A percentile compares a stretch with the other conserved stretches of the same genome.
phyloP scores from a whole-genome alignment of 352 stramenopile species.

The Phytophthora ohioensis region DNA sequence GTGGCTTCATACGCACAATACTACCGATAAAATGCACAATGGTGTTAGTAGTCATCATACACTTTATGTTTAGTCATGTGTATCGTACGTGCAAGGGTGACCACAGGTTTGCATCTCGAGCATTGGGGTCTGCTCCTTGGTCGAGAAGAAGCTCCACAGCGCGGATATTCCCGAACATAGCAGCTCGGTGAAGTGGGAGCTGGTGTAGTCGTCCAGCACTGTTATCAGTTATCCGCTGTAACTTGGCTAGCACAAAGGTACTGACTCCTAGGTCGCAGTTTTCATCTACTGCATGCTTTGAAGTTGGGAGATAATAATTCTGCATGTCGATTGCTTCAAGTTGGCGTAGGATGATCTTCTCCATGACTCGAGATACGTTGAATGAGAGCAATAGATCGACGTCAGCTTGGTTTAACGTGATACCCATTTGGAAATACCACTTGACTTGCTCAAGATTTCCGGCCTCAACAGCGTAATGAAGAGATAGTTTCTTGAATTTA shows the following conservation, averaged over 20 bases:
- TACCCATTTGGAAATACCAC: slow-evolving; percentile 45
- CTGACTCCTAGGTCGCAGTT: slow-evolving; percentile 45
- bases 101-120: slow-evolving; percentile 67
- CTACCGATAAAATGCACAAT: slow-evolving; percentile 23
- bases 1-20: slow-evolving; percentile 57
- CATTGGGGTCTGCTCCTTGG: slow-evolving; percentile 43
- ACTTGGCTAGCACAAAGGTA: slow-evolving; percentile 48
- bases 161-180: slow-evolving; percentile 53
- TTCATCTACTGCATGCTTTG: neutral
- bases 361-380: slow-evolving; percentile 32
- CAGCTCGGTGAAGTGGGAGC: slow-evolving; percentile 55
- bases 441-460: slow-evolving; percentile 53
- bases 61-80: neutral
- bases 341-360: slow-evolving; percentile 44
- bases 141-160: slow-evolving; percentile 53
- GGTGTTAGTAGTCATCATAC: neutral
- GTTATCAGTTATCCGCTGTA: slow-evolving; percentile 32
- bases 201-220: slow-evolving; percentile 41
- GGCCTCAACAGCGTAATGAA: slow-evolving; percentile 58
- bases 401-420: slow-evolving; percentile 39
- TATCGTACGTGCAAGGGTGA: slow-evolving; percentile 63
- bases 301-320: slow-evolving; percentile 28
- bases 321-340: slow-evolving; percentile 50
- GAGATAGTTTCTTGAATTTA: slow-evolving; percentile 47
- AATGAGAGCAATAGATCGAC: slow-evolving; percentile 48